Base-by-base conservation (phyloP, 768 basidiomycete genomes). In the Cystofilobasidium bisporidii region DNA sequence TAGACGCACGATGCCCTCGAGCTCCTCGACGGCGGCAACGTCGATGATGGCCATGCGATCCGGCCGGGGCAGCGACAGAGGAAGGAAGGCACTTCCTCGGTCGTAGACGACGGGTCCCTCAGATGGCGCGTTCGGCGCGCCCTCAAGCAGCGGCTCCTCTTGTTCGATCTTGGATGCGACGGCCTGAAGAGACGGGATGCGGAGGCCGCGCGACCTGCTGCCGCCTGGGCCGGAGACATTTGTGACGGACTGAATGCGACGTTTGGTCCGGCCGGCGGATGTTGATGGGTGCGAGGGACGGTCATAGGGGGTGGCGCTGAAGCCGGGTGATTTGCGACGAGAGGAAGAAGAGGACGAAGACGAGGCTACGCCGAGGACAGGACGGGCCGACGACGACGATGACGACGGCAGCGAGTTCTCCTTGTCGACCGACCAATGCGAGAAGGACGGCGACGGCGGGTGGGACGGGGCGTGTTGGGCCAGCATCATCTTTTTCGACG, bases 1-100 rank as follows among this genome's bases (percentile, higher is more conserved):
- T n/a, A n/a, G 24, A 68, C 63, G 60, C 63, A 69, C 68, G n/a
- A 64, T 48, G 6, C 47, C 41, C 14, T 69, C 68, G 0, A 64
- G 45, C 11, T 18, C 68, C 38, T 64, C 60, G 33, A 69, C 59
- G 24, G 47, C 30, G 4, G 11, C 43, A 6, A 64, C 50, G 36
- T 69, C 59, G 50, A 69, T 65, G 55, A 48, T 22, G 4, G 68
- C 63, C 24, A 55, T 30, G 10, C 63, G 45, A 18, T 41, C 50
- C 12, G 68, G 68, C 40, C 68, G 30, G 20, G 68, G 68, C 22
- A 69, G 63, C n/a, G 18, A 36, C 26, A 69, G 32, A 1, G 68
- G 68, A 0, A 69, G 53, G 45, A 60, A 60, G 14, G 62, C 56
- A 1, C 48, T 4, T 20, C 50, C 65, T 43, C 28, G 30, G 26